Evolutionary conservation across 139 green algal species (phyloP).

Genomic region (Micractinium conductrix): DNA sequence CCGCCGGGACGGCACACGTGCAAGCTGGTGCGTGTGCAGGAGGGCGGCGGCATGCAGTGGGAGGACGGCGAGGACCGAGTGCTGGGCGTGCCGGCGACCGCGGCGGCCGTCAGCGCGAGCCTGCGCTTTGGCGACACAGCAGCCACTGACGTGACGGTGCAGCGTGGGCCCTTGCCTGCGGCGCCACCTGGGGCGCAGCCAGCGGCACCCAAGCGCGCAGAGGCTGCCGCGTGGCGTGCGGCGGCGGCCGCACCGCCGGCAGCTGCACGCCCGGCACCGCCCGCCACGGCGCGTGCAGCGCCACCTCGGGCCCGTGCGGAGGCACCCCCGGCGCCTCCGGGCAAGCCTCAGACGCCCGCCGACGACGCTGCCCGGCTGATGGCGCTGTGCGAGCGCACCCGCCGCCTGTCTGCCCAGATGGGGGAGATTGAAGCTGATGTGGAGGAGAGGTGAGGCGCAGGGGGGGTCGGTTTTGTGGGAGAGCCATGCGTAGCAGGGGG

Average conservation of each 20-base stretch:
- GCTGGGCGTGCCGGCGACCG: conserved; percentile 54
- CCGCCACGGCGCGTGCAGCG: too few relatives aligned
- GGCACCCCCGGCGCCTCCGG: too few relatives aligned
- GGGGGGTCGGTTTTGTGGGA: too few relatives aligned
- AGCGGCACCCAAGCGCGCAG: background rate
- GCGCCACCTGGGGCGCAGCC: background rate
- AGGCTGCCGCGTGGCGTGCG: background rate
- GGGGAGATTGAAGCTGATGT: background rate
- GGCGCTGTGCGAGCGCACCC: background rate
- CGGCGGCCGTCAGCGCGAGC: background rate
- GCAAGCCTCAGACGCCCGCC: background rate
- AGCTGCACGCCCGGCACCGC: too few relatives aligned
- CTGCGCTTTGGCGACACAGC: background rate
- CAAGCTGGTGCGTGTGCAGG: conserved; percentile 40
- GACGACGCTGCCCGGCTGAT: background rate
- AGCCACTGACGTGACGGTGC: background rate
- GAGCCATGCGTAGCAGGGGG: background rate
- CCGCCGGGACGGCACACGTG: conserved; percentile 46
- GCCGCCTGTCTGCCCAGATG: background rate
- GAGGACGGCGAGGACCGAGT: conserved; percentile 69
- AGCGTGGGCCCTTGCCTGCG: background rate
- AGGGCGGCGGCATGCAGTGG: conserved; percentile 45
- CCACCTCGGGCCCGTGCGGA: too few relatives aligned
- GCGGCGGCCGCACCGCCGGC: too few relatives aligned
- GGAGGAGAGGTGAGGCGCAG: background rate